These are phyloP conservation scores for Tetrapisispora fleetii DNA, from an alignment of 805 yeast species.

Conservation along the genomic window DNA sequence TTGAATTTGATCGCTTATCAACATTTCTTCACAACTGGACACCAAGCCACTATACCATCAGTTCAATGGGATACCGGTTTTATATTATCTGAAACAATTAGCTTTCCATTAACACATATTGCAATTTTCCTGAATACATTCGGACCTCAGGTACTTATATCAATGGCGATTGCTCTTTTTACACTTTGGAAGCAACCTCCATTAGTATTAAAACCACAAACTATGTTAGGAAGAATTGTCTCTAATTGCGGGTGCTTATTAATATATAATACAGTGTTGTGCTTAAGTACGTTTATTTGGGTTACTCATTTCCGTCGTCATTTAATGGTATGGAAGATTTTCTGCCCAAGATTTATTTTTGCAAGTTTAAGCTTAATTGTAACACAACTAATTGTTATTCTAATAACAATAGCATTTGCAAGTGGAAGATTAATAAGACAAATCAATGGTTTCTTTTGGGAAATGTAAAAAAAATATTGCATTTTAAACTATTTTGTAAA, in stretches of 20 bases:
- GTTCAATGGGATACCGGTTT: conserved; percentile 96
- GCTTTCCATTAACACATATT: conserved; percentile 77
- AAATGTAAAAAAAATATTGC: conserved; percentile 10
- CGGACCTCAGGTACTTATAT: conserved; percentile 69
- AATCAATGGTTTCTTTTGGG: conserved; percentile 61
- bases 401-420: conserved; percentile 59
- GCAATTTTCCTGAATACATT: conserved; percentile 72
- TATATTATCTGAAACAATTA: conserved; percentile 59
- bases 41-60: conserved; percentile 89
- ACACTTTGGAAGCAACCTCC: conserved; percentile 79
- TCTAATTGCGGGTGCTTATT: conserved; percentile 61
- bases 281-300: conserved; percentile 69
- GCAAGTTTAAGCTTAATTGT: conserved; percentile 61
- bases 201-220: conserved; percentile 55
- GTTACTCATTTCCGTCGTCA: conserved; percentile 84
- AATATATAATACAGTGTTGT: conserved; percentile 59
- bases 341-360: conserved; percentile 91
- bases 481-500: too few relatives aligned
- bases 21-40: conserved; percentile 89
- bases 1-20: conserved; percentile 67
- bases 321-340: conserved; percentile 97
- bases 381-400: conserved; percentile 39
- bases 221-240: conserved; percentile 57
- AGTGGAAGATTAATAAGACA: conserved; percentile 56
- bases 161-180: conserved; percentile 62